A percentile compares a stretch with the other conserved stretches of the same genome.
Conservation (phyloP, 768 basidiomycete species). For the Steccherinum ochraceum region DNA sequence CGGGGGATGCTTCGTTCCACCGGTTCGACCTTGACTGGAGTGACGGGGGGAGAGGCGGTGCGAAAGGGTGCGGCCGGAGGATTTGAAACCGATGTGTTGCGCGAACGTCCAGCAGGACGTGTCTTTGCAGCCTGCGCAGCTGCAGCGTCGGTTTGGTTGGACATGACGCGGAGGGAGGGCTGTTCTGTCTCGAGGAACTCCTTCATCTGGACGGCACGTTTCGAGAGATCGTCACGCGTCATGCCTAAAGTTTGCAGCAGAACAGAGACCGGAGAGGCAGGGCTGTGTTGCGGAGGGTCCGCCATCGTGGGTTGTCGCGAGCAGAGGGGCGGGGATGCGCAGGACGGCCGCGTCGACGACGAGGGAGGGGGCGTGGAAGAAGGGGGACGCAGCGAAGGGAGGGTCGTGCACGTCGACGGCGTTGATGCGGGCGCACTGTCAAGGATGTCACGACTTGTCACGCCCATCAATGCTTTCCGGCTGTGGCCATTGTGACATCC, state of each 20-base stretch:
- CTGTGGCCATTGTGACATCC: background rate
- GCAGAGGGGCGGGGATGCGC: background rate
- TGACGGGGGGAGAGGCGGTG: constrained; percentile 39
- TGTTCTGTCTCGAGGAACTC: constrained; percentile 61
- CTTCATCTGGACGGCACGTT: constrained; percentile 75
- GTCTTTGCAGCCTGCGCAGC: constrained; percentile 4
- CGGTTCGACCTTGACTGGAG: constrained; percentile 61
- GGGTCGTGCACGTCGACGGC: too few species aligned
- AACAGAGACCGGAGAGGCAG: constrained; percentile 62
- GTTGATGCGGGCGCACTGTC: too few species aligned
- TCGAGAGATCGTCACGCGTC: constrained; percentile 67
- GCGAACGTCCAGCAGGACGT: constrained; percentile 24
- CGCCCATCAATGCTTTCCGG: background rate
- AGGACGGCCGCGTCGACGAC: background rate
- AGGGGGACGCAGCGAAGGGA: too few species aligned
- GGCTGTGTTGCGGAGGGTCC: constrained; percentile 2
- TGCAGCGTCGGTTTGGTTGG: constrained; percentile 31
- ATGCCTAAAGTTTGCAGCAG: constrained; percentile 67
- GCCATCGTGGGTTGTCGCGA: constrained; percentile 8
- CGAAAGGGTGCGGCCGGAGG: constrained; percentile 19
- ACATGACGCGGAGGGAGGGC: constrained; percentile 35
- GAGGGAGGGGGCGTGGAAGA: background rate
- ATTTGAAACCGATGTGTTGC: constrained; percentile 43
- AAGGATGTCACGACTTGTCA: too few species aligned
- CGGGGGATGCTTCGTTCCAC: constrained; percentile 45